These are phyloP conservation scores for Aspergillus baeticus DNA, from an alignment of 495 filamentous ascomycete species.

Conservation along the genomic window DNA sequence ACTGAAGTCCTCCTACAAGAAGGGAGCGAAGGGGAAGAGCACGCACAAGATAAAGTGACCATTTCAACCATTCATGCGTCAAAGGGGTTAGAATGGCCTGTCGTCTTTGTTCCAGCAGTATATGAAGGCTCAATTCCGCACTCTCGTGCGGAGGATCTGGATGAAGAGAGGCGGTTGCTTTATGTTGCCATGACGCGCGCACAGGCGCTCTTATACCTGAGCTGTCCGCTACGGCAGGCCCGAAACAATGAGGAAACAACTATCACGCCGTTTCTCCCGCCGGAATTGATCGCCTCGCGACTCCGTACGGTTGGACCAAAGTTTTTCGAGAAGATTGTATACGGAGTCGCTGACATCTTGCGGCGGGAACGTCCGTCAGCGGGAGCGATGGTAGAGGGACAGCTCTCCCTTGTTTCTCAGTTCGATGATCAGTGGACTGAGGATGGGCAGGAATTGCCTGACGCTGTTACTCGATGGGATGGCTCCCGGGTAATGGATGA, in stretches of 20 bases:
- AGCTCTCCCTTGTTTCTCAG: conserved; percentile 44
- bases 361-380: conserved; percentile 52
- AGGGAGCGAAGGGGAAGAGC: conserved; percentile 49
- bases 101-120: conserved; percentile 90
- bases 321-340: conserved; percentile 52
- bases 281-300: conserved; percentile 40
- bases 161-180: conserved; percentile 86
- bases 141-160: conserved; percentile 81
- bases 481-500: conserved; percentile 22
- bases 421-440: conserved; percentile 66
- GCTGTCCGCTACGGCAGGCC: conserved; percentile 68
- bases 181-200: conserved; percentile 99
- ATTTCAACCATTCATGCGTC: conserved; percentile 97
- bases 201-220: conserved; percentile 87
- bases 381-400: conserved; percentile 45
- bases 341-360: conserved; percentile 63
- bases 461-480: conserved; percentile 39
- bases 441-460: conserved; percentile 50
- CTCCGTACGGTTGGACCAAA: conserved; percentile 59
- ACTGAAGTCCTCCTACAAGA: conserved; percentile 66
- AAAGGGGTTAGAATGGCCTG: conserved; percentile 96
- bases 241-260: conserved; percentile 58
- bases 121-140: conserved; percentile 95
- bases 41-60: conserved; percentile 65
- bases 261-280: conserved; percentile 62